Percentiles rank a stretch among this genome's conserved stretches.
Conservation (phyloP, 495 filamentous ascomycete species). For the Neurospora sp. region DNA sequence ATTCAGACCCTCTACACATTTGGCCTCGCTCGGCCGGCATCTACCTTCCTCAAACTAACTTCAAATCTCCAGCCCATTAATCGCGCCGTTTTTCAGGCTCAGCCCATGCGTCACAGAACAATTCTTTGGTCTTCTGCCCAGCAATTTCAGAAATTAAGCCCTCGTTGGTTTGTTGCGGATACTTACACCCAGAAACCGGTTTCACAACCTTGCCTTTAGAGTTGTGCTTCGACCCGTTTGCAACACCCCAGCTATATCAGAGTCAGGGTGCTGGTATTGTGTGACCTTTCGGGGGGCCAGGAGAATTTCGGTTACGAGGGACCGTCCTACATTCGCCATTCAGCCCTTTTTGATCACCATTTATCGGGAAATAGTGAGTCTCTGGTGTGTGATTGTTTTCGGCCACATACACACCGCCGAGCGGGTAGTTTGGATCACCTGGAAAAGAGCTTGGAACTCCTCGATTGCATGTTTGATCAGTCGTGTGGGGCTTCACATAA, state of each 20-base stretch:
- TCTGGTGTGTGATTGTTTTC: background rate
- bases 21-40: constrained; percentile 12
- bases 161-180: constrained; percentile 24
- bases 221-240: constrained; percentile 15
- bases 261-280: background rate
- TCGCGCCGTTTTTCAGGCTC: constrained; percentile 10
- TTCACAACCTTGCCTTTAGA: constrained; percentile 24
- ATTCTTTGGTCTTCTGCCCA: constrained; percentile 12
- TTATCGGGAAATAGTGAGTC: background rate
- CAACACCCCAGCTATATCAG: constrained; percentile 16
- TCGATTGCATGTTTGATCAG: constrained; percentile 15
- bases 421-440: background rate
- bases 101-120: constrained; percentile 13
- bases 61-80: background rate
- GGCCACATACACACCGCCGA: background rate
- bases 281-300: background rate
- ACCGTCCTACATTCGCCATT: background rate
- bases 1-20: background rate
- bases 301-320: background rate
- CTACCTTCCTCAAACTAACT: constrained; percentile 3
- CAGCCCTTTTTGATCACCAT: background rate
- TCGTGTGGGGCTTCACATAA: constrained; percentile 23
- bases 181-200: constrained; percentile 20
- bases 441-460: background rate
- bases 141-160: constrained; percentile 15